Base-by-base conservation (phyloP, 140 eudicot species). In the Cichorium intybus region DNA sequence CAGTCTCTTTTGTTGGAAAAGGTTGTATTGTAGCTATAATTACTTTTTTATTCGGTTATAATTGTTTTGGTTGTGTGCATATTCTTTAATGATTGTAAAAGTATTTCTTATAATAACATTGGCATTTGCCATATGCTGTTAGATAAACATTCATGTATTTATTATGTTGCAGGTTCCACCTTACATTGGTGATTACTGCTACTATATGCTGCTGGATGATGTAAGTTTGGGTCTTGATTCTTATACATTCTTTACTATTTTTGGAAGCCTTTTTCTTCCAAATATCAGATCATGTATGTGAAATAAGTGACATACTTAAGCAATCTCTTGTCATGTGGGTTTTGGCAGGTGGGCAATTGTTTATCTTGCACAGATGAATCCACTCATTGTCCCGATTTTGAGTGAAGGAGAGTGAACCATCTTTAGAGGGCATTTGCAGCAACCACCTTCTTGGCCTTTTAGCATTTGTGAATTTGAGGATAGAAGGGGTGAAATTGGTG, bases 151-250 rank as follows among this genome's bases (percentile, higher is more conserved):
- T 56, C 45, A 46, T 69, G 37, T 15, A 48, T 48, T 55, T 43
- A 55, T 60, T 43, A 55, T 79, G 45, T 35, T 79, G 74, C 93
- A 93, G 99, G 90, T 66, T 93, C 48, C 99, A 93, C 78, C 71
- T 83, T 39, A 93, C 99, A 57, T 60, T 93, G 93, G 76, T 93
- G 51, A 83, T 81, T 60, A 93, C 99, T 27, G 99, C 99, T 24
- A 88, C 95, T 6, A 79, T 93, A 39, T 93, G 99, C 72, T 88
- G 99, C 63, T 93, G 99, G 99, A 85, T 93, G 97, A 91, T 91
- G 97, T 91, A 87, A 91, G 97, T 75, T 68, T 64, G 48, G 15
- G 22, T 59, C 62, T 52, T 52, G 21, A 52, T 71, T 52, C 37
- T 35, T 34, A 10, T 34, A n/a, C 62, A 70, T 68, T 16, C 20